phyloP scores from a whole-genome alignment of 345 rosid species.

The Salix purpurea region DNA sequence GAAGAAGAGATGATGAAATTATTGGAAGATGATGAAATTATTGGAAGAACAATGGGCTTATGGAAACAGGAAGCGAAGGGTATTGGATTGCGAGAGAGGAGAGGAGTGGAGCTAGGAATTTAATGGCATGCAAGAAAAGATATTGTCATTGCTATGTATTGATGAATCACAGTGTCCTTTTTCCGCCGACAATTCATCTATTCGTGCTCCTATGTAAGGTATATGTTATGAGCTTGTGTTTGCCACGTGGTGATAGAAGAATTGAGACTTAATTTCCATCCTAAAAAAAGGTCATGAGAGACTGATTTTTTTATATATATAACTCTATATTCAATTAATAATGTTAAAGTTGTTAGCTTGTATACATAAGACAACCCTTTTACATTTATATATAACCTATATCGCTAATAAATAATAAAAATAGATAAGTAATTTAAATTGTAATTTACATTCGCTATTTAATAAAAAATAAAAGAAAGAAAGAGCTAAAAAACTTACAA shows the following conservation, averaged over 20 bases:
- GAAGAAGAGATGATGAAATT: not conserved
- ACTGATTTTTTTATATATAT: too few species aligned
- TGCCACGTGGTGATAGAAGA: not conserved
- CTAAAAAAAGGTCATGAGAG: not conserved
- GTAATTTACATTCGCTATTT: too few species aligned
- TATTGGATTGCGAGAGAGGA: not conserved
- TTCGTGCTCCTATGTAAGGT: not conserved
- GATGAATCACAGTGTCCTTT: not conserved
- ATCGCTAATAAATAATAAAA: too few species aligned
- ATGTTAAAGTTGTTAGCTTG: too few species aligned
- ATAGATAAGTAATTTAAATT: too few species aligned
- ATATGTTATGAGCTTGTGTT: constrained; percentile 5
- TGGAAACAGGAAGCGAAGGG: not conserved
- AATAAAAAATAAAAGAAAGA: too few species aligned
- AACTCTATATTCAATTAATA: too few species aligned
- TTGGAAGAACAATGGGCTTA: not conserved
- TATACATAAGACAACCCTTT: too few species aligned
- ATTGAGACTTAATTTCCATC: not conserved
- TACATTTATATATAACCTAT: too few species aligned
- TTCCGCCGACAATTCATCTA: not conserved
- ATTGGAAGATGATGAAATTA: not conserved
- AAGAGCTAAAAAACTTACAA: too few species aligned
- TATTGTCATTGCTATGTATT: not conserved
- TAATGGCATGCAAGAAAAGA: constrained; percentile 34
- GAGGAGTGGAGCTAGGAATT: not conserved